Evolutionary conservation across 164 flowering plant genomes (phyloP).

Genomic region (Nymphaea colorata): DNA sequence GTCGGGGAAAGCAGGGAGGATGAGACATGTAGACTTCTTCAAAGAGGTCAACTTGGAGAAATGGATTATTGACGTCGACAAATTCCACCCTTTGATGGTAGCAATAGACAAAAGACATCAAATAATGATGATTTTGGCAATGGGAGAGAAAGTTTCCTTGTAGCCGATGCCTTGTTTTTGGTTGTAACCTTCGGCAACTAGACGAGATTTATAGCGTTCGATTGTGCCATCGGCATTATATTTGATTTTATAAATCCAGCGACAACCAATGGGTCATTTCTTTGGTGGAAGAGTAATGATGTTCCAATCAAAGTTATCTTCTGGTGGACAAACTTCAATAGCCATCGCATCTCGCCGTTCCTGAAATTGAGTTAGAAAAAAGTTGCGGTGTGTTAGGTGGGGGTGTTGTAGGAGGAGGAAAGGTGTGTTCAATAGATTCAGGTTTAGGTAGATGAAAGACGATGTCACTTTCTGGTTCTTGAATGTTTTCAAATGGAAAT

Average conservation of each 20-base stretch:
- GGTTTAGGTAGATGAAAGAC: slow-evolving; percentile 1
- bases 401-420: not conserved
- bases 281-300: not conserved
- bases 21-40: not conserved
- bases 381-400: not conserved
- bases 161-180: not conserved
- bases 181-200: not conserved
- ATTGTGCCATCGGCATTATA: not conserved
- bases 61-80: slow-evolving; percentile 1
- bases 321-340: not conserved
- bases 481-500: not conserved
- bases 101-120: not conserved
- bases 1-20: not conserved
- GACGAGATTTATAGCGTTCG: not conserved
- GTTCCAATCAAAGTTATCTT: slow-evolving; percentile 2
- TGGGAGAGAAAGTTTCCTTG: not conserved
- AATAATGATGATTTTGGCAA: not conserved
- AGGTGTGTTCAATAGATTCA: not conserved
- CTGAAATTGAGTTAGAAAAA: not conserved
- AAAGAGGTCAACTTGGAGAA: not conserved
- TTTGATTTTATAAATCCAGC: slow-evolving; percentile 1
- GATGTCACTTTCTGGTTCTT: not conserved
- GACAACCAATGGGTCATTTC: not conserved
- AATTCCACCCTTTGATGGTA: not conserved
- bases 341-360: slow-evolving; percentile 5